Base-by-base conservation (phyloP, 371 early-diverging fungal genomes). In the Lichtheimia corymbifera region DNA sequence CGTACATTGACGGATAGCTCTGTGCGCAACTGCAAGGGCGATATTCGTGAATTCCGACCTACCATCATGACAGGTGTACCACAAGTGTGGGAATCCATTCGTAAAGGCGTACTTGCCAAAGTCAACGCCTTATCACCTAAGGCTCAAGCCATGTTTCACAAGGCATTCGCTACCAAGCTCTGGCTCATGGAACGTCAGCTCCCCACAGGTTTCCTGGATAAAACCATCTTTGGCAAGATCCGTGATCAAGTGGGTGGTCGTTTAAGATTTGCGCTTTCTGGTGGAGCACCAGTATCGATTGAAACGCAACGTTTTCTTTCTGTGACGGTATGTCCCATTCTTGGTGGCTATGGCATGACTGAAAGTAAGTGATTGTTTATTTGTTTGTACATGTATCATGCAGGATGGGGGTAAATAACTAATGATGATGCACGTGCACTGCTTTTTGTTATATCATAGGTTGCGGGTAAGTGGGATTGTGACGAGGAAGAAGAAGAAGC, bases 11-110 rank as follows among this genome's bases (percentile, higher is more conserved):
- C 94, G 35, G 93, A 97, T 67, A 87, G 92, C 12, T 89, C 91
- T 45, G 93, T 94, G 25, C 93, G 96, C 64, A 89, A 95, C 72
- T 94, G 98, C 80, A 79, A 88, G 61, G 96, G 97, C 41, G 99
- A 99, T 80, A 89, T 97, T 69, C 85, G 90, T 63, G 97, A 93
- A 63, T 84, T 95, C 61, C 82, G 88, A 27, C 99, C 99, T 11
- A 93, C 95, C 14, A 67, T 98, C 49, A 88, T 99, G 86, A 86
- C 92, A 20, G 96, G 95, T 68, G 95, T 98, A 13, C 94, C 96
- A 22, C 92, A 90, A 43, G 95, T 96, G 4, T 94, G 94, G 94
- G 93, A 94, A 72, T 88, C 91, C 15, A 94, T 98, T 65, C 90
- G 95, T 44, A 93, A 91, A 70, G 94, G 93, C 44, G 87, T 96